Conservation (phyloP, 352 stramenopile species). For the Pythium aristosporum region DNA sequence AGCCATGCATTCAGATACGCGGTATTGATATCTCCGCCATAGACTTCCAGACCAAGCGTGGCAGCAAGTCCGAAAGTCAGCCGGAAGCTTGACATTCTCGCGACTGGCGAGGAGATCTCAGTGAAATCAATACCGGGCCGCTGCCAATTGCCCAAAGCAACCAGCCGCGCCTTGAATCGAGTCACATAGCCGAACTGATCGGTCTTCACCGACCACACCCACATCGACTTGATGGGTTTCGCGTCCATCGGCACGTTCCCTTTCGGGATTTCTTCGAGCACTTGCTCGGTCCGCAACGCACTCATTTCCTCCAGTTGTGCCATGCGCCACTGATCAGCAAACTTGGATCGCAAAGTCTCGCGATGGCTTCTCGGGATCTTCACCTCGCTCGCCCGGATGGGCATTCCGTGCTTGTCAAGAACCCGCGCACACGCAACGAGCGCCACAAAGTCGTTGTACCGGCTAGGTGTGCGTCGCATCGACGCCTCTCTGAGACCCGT, state of each 20-base stretch:
- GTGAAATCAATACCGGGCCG: constrained; percentile 7
- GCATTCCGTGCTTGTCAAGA: background rate
- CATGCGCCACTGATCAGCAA: background rate
- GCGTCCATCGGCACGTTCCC: background rate
- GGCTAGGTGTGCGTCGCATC: background rate
- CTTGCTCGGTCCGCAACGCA: background rate
- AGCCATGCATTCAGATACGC: constrained; percentile 16
- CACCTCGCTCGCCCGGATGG: background rate
- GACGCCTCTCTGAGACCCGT: background rate
- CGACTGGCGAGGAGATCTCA: constrained; percentile 5
- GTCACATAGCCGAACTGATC: constrained; percentile 7
- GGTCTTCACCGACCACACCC: background rate
- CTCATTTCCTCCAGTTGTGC: constrained; percentile 1
- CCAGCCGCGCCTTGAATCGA: constrained; percentile 11
- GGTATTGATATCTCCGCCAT: constrained; percentile 19
- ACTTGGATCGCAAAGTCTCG: no score
- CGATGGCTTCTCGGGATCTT: constrained; percentile 1
- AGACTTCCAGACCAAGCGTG: background rate
- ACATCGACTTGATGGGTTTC: constrained; percentile 10
- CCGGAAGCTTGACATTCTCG: constrained; percentile 7
- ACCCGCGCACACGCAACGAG: background rate
- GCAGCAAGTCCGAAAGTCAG: background rate
- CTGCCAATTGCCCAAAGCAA: constrained; percentile 11
- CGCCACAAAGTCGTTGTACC: constrained; percentile 1
- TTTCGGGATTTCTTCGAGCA: background rate